phyloP scores from a whole-genome alignment of 805 yeast genomes.

The Suhomyces tanzawaensis region DNA sequence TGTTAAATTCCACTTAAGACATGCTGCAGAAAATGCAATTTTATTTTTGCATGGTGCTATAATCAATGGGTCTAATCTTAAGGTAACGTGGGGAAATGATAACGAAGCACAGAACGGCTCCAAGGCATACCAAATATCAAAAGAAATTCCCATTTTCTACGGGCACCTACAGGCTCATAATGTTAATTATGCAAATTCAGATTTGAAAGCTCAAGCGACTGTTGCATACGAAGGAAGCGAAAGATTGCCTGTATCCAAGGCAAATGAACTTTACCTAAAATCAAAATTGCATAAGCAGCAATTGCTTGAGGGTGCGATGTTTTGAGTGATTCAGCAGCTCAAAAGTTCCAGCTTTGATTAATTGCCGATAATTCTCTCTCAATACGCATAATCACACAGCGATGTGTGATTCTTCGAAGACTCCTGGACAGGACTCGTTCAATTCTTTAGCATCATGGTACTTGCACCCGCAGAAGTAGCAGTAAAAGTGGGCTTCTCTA shows the following conservation, averaged over 20 bases:
- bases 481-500: slow-evolving; percentile 40
- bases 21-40: slow-evolving; percentile 39
- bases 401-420: slow-evolving; percentile 41
- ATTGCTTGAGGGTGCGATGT: slow-evolving; percentile 5
- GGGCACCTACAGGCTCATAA: slow-evolving; percentile 14
- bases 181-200: slow-evolving; percentile 20
- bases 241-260: slow-evolving; percentile 14
- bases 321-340: background rate
- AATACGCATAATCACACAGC: too few relatives aligned
- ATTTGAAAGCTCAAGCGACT: background rate
- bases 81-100: slow-evolving; percentile 32
- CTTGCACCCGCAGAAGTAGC: slow-evolving; percentile 49
- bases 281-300: slow-evolving; percentile 8
- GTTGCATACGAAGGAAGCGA: slow-evolving; percentile 13
- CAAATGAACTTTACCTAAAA: slow-evolving; percentile 18
- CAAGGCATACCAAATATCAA: slow-evolving; percentile 1
- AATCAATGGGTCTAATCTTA: slow-evolving; percentile 28
- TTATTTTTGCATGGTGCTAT: slow-evolving; percentile 28
- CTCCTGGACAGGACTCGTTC: slow-evolving; percentile 49
- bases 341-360: background rate
- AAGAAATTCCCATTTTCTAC: slow-evolving; percentile 18
- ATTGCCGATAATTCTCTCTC: too few relatives aligned
- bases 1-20: slow-evolving; percentile 28
- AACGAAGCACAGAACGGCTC: slow-evolving; percentile 8
- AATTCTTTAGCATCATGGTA: slow-evolving; percentile 40